Evolutionary conservation across 352 stramenopile genomes (phyloP), one percentile per base, ranked within the genome.

Genomic region (Phytophthora sansomeana): DNA sequence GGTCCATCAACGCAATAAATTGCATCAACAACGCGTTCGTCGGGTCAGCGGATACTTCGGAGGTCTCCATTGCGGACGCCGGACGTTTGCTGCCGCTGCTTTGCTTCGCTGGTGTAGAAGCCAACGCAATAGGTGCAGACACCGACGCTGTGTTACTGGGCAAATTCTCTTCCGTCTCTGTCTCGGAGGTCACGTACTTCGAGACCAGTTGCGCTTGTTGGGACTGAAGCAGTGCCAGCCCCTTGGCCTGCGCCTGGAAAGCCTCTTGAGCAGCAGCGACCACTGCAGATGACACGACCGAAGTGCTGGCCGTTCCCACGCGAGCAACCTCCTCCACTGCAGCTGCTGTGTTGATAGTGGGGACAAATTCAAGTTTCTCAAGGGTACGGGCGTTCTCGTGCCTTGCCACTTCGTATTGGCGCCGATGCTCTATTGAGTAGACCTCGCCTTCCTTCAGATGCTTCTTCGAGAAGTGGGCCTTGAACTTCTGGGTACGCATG

Each of bases 401-500:
- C 54, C 85, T 83, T 35, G 84, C 86, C 33, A 93, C 80, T 62
- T 95, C 86, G 60, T 83, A 95, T 60, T 82, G 80, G 36, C 84
- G 83, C 11, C 86, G 83, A 69, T 95, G 86, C 50, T 91, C 81
- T 17, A 95, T 69, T 24, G 72, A 89, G 75, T 95, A 95, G 32
- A 81, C 78, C 72, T 95, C 86, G 54, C 83, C 84, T 41, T 91
- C 74, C 65, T 81, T 86, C 54, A 95, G 63, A 54, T 95, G 86
- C 60, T 72, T 67, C 74, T 89, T 90, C 38, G 80, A 81, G 58
- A 95, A 95, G 71, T 95, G 86, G 69, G 86, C 71, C 65, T 95
- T 95, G 64, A 95, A 95, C 69, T 95, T 95, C 56, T 95, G 86
- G 57, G 86, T 95, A 67, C 86, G 83, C 86, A 95, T 95, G 47